Conservation (phyloP, 2,329 filamentous ascomycete species). For the Colletotrichum sojae region DNA sequence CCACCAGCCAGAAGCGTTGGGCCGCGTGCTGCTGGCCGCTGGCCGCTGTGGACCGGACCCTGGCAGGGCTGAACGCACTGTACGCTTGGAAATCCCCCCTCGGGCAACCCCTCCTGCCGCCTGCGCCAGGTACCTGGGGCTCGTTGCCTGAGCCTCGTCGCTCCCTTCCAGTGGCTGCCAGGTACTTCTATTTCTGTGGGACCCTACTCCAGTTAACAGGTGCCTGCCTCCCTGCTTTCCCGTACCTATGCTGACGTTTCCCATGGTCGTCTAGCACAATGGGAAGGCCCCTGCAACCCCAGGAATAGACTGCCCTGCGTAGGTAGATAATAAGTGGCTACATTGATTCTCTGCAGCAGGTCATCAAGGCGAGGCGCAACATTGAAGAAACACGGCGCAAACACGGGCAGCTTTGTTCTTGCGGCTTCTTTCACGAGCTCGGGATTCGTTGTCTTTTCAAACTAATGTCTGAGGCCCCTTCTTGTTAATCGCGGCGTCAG, state of each 20-base stretch:
- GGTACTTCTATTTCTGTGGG: slow-evolving; percentile 27
- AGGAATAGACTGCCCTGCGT: slow-evolving; percentile 11
- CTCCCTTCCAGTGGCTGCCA: slow-evolving; percentile 27
- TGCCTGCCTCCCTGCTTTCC: slow-evolving; percentile 28
- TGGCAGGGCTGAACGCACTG: slow-evolving; percentile 40
- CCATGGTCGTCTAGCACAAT: background rate
- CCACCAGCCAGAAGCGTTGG: slow-evolving; percentile 25
- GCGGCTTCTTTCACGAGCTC: background rate
- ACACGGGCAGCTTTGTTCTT: background rate
- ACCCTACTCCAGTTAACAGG: background rate
- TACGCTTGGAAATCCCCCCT: slow-evolving; percentile 9
- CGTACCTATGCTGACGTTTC: slow-evolving; percentile 36
- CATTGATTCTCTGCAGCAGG: slow-evolving; percentile 8
- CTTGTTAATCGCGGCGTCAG: no score
- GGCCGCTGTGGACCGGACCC: slow-evolving; percentile 36
- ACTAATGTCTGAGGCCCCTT: no score
- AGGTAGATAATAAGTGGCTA: background rate
- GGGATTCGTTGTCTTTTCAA: no score
- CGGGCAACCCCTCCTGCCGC: background rate
- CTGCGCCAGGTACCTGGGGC: slow-evolving; percentile 17
- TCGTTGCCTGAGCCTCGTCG: slow-evolving; percentile 18
- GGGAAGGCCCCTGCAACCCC: slow-evolving; percentile 27
- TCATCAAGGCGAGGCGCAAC: slow-evolving; percentile 29
- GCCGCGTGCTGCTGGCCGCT: no score
- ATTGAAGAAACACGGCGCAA: slow-evolving; percentile 15